These are phyloP conservation scores for Dactylellina haptotyla DNA, from an alignment of 2,329 filamentous ascomycete genomes.

Conservation along the genomic window DNA sequence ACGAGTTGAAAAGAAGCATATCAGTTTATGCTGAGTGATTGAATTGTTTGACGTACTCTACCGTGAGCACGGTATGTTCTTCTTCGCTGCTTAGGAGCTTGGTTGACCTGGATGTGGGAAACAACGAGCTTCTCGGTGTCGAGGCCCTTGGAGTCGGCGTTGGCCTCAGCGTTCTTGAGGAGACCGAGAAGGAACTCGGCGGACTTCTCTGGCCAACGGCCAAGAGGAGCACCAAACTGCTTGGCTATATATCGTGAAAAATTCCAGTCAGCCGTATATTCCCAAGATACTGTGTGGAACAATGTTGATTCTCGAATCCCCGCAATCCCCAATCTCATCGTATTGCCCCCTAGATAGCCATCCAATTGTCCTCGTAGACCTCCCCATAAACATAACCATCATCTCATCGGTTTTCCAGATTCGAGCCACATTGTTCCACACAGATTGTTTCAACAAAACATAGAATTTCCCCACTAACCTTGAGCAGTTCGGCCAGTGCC, in stretches of 20 bases:
- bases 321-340: not conserved
- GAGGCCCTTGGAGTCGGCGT: constrained; percentile 95
- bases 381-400: not conserved
- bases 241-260: constrained; percentile 74
- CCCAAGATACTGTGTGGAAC: not conserved
- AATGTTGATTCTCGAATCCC: not conserved
- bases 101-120: constrained; percentile 99
- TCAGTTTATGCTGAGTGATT: constrained; percentile 3
- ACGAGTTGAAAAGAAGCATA: not conserved
- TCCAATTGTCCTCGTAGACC: not conserved
- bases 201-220: constrained; percentile 99
- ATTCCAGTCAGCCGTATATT: constrained; percentile 4
- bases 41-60: constrained; percentile 79
- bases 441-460: not conserved
- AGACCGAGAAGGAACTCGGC: constrained; percentile 97
- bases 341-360: not conserved
- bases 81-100: constrained; percentile 98
- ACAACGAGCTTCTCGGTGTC: constrained; percentile 97
- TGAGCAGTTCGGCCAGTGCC: constrained; percentile 95
- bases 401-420: not conserved
- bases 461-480: constrained; percentile 74
- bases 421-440: too few relatives aligned
- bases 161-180: constrained; percentile 96
- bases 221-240: constrained; percentile 96
- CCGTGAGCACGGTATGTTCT: constrained; percentile 99